These are phyloP conservation scores for Saccharomycopsis sp. DNA, from an alignment of 805 yeast genomes.

Conservation along the genomic window DNA sequence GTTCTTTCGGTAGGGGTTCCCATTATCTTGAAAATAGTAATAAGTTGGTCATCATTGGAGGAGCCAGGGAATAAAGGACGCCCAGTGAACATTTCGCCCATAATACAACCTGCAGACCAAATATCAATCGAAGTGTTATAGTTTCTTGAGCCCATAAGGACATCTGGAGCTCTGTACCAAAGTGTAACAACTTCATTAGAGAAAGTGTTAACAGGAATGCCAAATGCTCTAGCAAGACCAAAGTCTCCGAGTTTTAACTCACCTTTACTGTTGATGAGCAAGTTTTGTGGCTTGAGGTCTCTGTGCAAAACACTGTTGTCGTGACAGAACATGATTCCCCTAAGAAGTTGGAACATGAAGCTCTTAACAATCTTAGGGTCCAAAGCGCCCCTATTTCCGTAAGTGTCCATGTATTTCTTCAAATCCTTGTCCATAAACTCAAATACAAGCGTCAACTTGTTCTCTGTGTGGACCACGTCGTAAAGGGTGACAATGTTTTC, in stretches of 20 bases:
- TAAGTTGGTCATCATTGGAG: constrained; percentile 90
- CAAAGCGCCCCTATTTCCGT: constrained; percentile 69
- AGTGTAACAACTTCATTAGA: constrained; percentile 96
- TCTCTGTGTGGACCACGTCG: constrained; percentile 95
- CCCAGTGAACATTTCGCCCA: constrained; percentile 98
- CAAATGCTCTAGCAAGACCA: constrained; percentile 95
- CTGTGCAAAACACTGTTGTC: constrained; percentile 79
- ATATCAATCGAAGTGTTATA: constrained; percentile 96
- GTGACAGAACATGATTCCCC: constrained; percentile 84
- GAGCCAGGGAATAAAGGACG: constrained; percentile 95
- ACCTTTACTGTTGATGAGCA: constrained; percentile 83
- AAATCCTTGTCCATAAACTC: constrained; percentile 91
- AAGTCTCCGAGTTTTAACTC: constrained; percentile 92
- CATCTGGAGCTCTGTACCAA: constrained; percentile 99
- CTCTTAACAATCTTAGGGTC: constrained; percentile 72
- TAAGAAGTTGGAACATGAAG: constrained; percentile 88
- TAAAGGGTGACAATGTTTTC: constrained; percentile 87
- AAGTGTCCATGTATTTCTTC: constrained; percentile 88
- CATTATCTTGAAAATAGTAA: constrained; percentile 85
- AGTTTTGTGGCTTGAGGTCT: constrained; percentile 88
- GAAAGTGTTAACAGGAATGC: constrained; percentile 95
- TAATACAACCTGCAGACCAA: constrained; percentile 98
- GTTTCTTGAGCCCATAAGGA: constrained; percentile 86
- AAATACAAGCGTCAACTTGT: constrained; percentile 87
- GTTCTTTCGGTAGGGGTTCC: constrained; percentile 95